Conservation (phyloP, 352 stramenopile genomes). For the Phytophthora boehmeriae region DNA sequence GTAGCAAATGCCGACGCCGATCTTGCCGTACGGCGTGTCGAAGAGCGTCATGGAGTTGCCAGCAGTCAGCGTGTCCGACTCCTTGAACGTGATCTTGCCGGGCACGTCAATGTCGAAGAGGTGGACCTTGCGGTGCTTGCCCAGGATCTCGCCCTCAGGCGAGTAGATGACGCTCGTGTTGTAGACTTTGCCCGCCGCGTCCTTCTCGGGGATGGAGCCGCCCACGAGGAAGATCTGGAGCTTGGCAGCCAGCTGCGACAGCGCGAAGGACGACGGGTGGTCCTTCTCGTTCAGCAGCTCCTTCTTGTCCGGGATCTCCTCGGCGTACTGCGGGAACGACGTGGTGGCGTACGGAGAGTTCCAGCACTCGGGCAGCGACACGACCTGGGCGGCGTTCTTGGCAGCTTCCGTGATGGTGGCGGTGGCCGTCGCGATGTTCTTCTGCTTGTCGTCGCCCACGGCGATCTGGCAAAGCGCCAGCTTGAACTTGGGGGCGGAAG, state of each 20-base stretch:
- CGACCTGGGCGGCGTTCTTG: slow-evolving; percentile 82
- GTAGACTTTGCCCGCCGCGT: slow-evolving; percentile 92
- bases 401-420: slow-evolving; percentile 71
- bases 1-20: slow-evolving; percentile 99
- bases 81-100: slow-evolving; percentile 98
- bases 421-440: slow-evolving; percentile 84
- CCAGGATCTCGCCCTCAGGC: slow-evolving; percentile 93
- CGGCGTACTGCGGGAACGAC: slow-evolving; percentile 98
- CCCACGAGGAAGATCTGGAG: slow-evolving; percentile 96
- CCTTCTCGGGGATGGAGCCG: slow-evolving; percentile 95
- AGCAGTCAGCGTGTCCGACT: slow-evolving; percentile 98
- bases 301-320: slow-evolving; percentile 90
- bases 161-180: slow-evolving; percentile 99
- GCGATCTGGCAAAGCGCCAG: slow-evolving; percentile 96
- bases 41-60: slow-evolving; percentile 90
- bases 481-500: slow-evolving; percentile 73
- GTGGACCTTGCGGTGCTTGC: slow-evolving; percentile 99
- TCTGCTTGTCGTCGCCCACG: slow-evolving; percentile 86
- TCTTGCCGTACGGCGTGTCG: slow-evolving; percentile 90
- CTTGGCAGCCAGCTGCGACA: slow-evolving; percentile 91
- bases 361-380: slow-evolving; percentile 95
- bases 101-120: slow-evolving; percentile 99
- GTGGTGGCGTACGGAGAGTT: slow-evolving; percentile 98
- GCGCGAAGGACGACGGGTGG: slow-evolving; percentile 87
- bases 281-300: slow-evolving; percentile 54